Percentiles rank a stretch among this genome's conserved stretches.
These are phyloP conservation scores for Nakazawaea laoshanensis DNA, from an alignment of 805 yeast species.

Conservation along the genomic window DNA sequence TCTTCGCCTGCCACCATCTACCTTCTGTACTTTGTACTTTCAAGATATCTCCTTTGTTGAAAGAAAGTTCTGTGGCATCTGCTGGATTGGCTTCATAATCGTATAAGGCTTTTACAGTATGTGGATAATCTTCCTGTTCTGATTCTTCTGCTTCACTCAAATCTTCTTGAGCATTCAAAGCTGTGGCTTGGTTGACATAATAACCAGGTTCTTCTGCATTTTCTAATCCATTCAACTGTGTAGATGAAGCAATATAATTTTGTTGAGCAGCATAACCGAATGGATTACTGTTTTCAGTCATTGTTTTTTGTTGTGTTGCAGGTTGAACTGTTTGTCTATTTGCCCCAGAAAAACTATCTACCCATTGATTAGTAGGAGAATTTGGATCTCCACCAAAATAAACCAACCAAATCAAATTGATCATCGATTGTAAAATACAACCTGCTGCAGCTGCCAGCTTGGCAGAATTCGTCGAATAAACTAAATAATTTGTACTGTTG, in stretches of 20 bases:
- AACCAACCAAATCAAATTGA: conserved; percentile 78
- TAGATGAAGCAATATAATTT: conserved; percentile 27
- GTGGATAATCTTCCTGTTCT: conserved; percentile 47
- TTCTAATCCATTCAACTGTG: conserved; percentile 55
- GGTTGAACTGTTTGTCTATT: conserved; percentile 10
- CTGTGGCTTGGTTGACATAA: conserved; percentile 12
- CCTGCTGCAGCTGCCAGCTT: conserved; percentile 91
- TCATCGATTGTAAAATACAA: conserved; percentile 70
- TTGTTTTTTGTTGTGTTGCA: conserved; percentile 16
- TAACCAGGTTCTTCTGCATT: conserved; percentile 28
- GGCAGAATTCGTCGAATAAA: conserved; percentile 58
- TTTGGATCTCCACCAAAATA: conserved; percentile 88
- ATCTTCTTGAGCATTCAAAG: conserved; percentile 11
- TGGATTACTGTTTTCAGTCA: conserved; percentile 17
- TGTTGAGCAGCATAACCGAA: conserved; percentile 13
- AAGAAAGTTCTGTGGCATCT: conserved; percentile 88
- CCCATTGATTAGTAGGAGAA: conserved; percentile 76
- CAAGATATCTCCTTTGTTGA: conserved; percentile 83
- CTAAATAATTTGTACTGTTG: conserved; percentile 72
- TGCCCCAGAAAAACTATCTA: conserved; percentile 34
- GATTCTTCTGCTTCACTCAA: conserved; percentile 11
- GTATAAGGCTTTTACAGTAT: conserved; percentile 80
- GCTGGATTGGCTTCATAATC: conserved; percentile 85
- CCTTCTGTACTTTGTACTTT: conserved; percentile 91
- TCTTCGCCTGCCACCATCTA: conserved; percentile 97